Percentiles rank a stretch among this genome's conserved stretches.
Evolutionary conservation across 2,329 filamentous ascomycete genomes (phyloP).

Genomic region (Fusarium papillatum): DNA sequence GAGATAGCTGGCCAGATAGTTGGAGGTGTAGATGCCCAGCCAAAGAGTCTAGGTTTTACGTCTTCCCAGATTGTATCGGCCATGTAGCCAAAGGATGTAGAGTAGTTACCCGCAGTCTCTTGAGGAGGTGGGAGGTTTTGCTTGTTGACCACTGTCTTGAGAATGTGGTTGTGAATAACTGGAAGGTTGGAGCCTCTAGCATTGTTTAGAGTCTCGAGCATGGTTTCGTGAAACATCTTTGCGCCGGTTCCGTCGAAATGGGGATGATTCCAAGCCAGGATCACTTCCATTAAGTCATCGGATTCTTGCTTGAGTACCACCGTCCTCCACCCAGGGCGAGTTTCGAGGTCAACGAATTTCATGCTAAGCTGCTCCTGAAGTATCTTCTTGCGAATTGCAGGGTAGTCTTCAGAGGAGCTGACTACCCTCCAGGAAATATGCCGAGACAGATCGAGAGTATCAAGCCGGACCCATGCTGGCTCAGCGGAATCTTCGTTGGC

Average conservation of each 20-base stretch:
- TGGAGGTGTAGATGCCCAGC: conserved; percentile 13
- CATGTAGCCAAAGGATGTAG: conserved; percentile 6
- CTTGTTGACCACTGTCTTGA: not conserved
- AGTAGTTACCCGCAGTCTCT: not conserved
- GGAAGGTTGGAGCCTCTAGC: not conserved
- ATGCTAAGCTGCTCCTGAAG: conserved; percentile 17
- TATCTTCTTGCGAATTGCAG: not conserved
- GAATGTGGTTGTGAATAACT: not conserved
- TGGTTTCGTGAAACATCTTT: not conserved
- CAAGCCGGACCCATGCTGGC: conserved; percentile 27
- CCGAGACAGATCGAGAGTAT: conserved; percentile 30
- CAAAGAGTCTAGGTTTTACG: conserved; percentile 5
- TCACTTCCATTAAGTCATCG: conserved; percentile 10
- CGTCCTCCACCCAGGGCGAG: conserved; percentile 12
- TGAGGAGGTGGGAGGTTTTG: not conserved
- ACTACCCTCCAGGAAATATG: conserved; percentile 35
- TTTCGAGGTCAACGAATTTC: conserved; percentile 22
- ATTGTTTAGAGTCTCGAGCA: not conserved
- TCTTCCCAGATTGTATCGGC: conserved; percentile 25
- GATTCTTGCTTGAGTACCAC: conserved; percentile 6
- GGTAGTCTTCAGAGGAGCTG: not conserved
- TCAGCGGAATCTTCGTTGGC: conserved; percentile 15
- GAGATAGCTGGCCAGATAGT: not conserved
- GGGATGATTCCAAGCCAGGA: conserved; percentile 30
- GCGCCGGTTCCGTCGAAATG: not conserved